These are phyloP conservation scores for Hypoxylon sp. DNA, from an alignment of 2,329 filamentous ascomycete genomes.

Conservation along the genomic window DNA sequence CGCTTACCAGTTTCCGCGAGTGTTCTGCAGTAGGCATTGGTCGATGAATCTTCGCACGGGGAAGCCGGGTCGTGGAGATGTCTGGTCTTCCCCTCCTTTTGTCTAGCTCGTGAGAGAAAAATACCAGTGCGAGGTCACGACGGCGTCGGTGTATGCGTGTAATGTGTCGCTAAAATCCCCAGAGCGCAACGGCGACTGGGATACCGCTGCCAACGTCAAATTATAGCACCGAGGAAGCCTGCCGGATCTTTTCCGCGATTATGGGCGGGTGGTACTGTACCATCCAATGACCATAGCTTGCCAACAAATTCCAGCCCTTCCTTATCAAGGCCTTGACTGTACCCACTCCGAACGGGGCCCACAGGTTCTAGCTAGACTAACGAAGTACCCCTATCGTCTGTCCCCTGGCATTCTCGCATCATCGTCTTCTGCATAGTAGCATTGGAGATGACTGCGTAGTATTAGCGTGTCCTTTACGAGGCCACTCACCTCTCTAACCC, in stretches of 20 bases:
- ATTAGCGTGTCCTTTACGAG: slow-evolving; percentile 21
- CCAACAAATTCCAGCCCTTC: slow-evolving; percentile 40
- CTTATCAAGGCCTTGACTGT: slow-evolving; percentile 41
- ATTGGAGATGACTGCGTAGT: slow-evolving; percentile 16
- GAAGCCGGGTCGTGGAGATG: slow-evolving; percentile 33
- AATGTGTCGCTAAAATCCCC: slow-evolving; percentile 42
- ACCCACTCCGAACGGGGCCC: slow-evolving; percentile 33
- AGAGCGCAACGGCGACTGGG: slow-evolving; percentile 42
- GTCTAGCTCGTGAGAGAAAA: slow-evolving; percentile 22
- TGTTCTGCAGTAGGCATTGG: slow-evolving; percentile 16
- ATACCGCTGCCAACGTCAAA: slow-evolving; percentile 49
- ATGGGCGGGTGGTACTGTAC: slow-evolving; percentile 37
- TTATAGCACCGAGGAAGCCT: slow-evolving; percentile 34
- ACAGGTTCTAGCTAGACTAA: slow-evolving; percentile 29
- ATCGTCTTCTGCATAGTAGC: slow-evolving; percentile 25
- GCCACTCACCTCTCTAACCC: slow-evolving; percentile 10
- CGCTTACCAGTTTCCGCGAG: neutral
- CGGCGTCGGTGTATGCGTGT: slow-evolving; percentile 39
- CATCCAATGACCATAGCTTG: slow-evolving; percentile 32
- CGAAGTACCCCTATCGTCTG: slow-evolving; percentile 29
- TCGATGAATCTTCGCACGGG: slow-evolving; percentile 20
- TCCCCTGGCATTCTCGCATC: slow-evolving; percentile 24
- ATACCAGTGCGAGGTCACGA: slow-evolving; percentile 41
- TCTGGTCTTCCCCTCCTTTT: slow-evolving; percentile 16
- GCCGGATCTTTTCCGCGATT: slow-evolving; percentile 38